phyloP scores from a whole-genome alignment of 179 eudicot genomes.

The Camellia oleifera region DNA sequence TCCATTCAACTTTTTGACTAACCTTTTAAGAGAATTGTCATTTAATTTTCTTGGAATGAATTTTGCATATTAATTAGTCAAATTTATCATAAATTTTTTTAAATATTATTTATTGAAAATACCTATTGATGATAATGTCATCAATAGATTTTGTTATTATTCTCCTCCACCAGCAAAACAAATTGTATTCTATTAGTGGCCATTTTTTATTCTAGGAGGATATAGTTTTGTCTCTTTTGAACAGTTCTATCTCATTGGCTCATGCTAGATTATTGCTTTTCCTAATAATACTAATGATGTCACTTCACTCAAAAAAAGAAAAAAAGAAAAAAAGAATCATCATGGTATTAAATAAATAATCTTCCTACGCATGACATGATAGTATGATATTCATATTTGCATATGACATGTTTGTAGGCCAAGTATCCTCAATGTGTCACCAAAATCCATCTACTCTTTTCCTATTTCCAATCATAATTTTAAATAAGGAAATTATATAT shows the following conservation, averaged over 20 bases:
- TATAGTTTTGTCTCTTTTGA: conserved; percentile 21
- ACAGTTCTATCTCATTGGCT: conserved; percentile 9
- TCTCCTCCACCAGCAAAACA: background rate
- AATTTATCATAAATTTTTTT: too few relatives aligned
- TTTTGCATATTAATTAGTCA: background rate
- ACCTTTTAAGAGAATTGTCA: background rate
- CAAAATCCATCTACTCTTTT: too few relatives aligned
- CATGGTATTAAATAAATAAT: conserved; percentile 1
- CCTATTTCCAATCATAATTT: too few relatives aligned
- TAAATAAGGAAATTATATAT: too few relatives aligned
- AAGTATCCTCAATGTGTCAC: too few relatives aligned
- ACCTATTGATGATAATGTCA: background rate
- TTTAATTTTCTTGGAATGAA: background rate
- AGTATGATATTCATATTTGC: too few relatives aligned
- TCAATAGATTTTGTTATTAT: background rate
- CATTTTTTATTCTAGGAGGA: background rate
- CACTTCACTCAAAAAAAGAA: background rate
- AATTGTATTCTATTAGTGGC: background rate
- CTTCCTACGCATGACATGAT: too few relatives aligned
- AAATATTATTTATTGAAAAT: background rate
- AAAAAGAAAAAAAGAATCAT: background rate
- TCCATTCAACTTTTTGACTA: too few relatives aligned
- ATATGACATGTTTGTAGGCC: too few relatives aligned
- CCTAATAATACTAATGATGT: background rate
- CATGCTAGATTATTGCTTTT: background rate